phyloP scores from a whole-genome alignment of 768 basidiomycete genomes.

The Mrakia frigida region DNA sequence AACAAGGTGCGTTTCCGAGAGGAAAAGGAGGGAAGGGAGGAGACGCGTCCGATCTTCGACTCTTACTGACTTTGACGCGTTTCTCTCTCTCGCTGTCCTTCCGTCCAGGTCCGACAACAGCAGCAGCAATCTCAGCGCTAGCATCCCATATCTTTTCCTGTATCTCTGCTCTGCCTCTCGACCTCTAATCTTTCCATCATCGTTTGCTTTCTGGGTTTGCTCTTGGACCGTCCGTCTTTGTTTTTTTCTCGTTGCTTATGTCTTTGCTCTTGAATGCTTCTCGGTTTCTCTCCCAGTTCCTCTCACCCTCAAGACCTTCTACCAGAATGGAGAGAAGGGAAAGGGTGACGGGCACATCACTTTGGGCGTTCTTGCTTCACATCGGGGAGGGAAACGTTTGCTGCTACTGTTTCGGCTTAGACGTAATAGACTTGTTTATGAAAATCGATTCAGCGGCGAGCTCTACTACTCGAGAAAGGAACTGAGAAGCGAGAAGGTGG shows the following conservation, averaged over 20 bases:
- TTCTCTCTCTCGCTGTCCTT: neutral
- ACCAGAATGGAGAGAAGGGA: neutral
- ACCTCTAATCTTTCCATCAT: neutral
- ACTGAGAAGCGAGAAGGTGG: too few species aligned
- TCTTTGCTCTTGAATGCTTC: too few species aligned
- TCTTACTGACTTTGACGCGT: neutral
- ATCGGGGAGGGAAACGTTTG: neutral
- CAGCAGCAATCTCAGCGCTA: neutral
- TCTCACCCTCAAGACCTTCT: neutral
- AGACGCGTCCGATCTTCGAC: too few species aligned
- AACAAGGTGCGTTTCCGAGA: slow-evolving; percentile 58
- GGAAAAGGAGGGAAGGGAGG: too few species aligned
- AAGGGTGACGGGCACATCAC: neutral
- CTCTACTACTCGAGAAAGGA: too few species aligned
- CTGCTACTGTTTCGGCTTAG: neutral
- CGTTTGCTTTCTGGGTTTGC: too few species aligned
- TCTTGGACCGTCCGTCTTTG: too few species aligned
- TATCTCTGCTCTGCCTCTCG: too few species aligned
- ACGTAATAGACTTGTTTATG: too few species aligned
- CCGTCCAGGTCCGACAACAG: neutral
- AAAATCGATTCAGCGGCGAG: too few species aligned
- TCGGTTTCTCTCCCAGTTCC: neutral
- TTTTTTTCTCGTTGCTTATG: too few species aligned
- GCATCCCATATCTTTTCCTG: neutral
- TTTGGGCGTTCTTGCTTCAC: neutral